These are phyloP conservation scores for Gonapodya prolifera DNA, from an alignment of 192 early-diverging fungal species.

Conservation along the genomic window DNA sequence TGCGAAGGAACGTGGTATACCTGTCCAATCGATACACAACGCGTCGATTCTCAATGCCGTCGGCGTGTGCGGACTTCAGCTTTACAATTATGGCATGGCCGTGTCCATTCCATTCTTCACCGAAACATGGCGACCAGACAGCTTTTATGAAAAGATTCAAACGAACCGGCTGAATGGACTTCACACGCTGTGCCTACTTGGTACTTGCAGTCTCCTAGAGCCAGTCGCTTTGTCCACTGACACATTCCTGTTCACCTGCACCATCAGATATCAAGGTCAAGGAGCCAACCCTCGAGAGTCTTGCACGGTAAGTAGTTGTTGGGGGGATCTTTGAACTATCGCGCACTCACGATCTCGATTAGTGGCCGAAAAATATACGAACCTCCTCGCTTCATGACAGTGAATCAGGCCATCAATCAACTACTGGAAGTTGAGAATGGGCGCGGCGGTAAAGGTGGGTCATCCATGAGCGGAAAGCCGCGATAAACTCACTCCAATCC, in stretches of 20 bases:
- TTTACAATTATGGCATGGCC: conserved; percentile 98
- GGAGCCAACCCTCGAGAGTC: conserved; percentile 90
- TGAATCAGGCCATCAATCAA: conserved; percentile 85
- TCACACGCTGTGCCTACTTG: conserved; percentile 87
- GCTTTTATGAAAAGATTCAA: conserved; percentile 87
- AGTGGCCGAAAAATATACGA: conserved; percentile 87
- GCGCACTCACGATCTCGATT: neutral
- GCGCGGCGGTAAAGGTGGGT: conserved; percentile 41
- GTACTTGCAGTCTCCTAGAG: conserved; percentile 15
- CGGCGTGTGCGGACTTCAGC: conserved; percentile 86
- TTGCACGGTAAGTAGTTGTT: conserved; percentile 48
- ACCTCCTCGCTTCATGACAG: conserved; percentile 94
- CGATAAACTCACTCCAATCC: neutral
- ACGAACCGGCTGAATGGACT: conserved; percentile 71
- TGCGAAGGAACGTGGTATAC: conserved; percentile 72
- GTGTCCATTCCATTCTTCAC: conserved; percentile 98
- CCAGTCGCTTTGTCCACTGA: too few relatives aligned
- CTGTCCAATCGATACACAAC: conserved; percentile 89
- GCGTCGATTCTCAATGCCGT: conserved; percentile 99
- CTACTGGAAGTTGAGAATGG: conserved; percentile 84
- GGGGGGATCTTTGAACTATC: neutral
- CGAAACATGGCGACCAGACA: conserved; percentile 90
- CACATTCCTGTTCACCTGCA: neutral
- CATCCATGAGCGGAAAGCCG: neutral
- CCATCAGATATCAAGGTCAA: conserved; percentile 90